Percentiles rank a stretch among this genome's conserved stretches.
Evolutionary conservation across 1,284 basidiomycete species (phyloP).

Genomic region (Cutaneotrichosporon cavernicola): DNA sequence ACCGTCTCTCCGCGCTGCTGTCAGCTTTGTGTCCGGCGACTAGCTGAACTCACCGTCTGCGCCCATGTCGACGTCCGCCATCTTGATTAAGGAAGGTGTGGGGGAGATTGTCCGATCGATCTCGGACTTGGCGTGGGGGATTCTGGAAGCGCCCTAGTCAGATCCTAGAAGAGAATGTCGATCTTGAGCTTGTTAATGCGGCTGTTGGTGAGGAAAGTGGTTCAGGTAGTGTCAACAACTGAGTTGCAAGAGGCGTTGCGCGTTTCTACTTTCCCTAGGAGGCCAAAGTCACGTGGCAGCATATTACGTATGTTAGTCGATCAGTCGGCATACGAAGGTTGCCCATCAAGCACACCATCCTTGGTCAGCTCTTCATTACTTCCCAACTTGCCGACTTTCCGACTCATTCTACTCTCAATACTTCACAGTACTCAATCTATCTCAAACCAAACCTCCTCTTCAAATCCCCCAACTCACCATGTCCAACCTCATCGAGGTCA

Average conservation of each 20-base stretch:
- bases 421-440: neutral
- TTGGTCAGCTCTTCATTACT: slow-evolving; percentile 5
- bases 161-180: neutral
- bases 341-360: slow-evolving; percentile 4
- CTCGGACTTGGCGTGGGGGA: neutral
- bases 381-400: too few species aligned
- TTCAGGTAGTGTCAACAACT: slow-evolving; percentile 3
- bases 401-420: neutral
- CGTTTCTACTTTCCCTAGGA: neutral
- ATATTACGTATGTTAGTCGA: neutral
- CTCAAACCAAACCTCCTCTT: neutral
- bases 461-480: slow-evolving; percentile 19
- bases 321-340: neutral
- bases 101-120: neutral
- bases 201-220: neutral
- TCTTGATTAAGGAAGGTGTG: neutral
- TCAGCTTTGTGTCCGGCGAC: neutral
- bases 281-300: neutral
- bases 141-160: neutral
- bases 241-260: slow-evolving; percentile 1
- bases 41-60: neutral
- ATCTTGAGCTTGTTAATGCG: neutral
- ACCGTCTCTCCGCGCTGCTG: slow-evolving; percentile 10
- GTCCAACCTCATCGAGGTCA: slow-evolving; percentile 56
- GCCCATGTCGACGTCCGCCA: slow-evolving; percentile 16